Evolutionary conservation across 1,139 yeast species (phyloP).

Genomic region (Zygosaccharomyces sapae): DNA sequence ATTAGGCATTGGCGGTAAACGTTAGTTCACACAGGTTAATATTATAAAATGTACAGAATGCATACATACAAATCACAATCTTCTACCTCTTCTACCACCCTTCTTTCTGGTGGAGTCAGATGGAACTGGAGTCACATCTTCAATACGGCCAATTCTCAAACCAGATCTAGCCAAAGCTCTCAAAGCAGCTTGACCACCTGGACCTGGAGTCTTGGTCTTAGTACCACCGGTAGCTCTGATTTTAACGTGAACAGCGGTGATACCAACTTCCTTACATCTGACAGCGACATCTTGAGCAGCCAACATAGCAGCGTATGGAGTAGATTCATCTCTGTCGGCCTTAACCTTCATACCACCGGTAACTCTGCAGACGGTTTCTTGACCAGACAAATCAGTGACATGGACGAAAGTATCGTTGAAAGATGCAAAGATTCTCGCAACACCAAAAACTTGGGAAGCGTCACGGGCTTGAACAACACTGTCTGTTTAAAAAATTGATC

Average conservation of each 20-base stretch:
- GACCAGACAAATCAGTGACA: slow-evolving; percentile 99
- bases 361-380: slow-evolving; percentile 99
- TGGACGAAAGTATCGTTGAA: slow-evolving; percentile 99
- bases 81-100: slow-evolving; percentile 99
- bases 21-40: neutral
- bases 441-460: slow-evolving; percentile 99
- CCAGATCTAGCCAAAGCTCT: slow-evolving; percentile 99
- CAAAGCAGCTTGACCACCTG: slow-evolving; percentile 99
- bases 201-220: slow-evolving; percentile 99
- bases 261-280: slow-evolving; percentile 99
- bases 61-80: slow-evolving; percentile 59
- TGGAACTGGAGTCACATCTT: slow-evolving; percentile 99
- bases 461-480: slow-evolving; percentile 66
- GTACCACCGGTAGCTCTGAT: slow-evolving; percentile 99
- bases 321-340: slow-evolving; percentile 99
- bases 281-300: slow-evolving; percentile 99
- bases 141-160: slow-evolving; percentile 99
- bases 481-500: slow-evolving; percentile 10
- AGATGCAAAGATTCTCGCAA: slow-evolving; percentile 99
- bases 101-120: slow-evolving; percentile 99
- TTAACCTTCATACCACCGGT: slow-evolving; percentile 99
- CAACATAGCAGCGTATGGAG: slow-evolving; percentile 99
- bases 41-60: slow-evolving; percentile 8
- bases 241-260: slow-evolving; percentile 99
- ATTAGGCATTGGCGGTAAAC: neutral